Conservation (phyloP, 1,284 basidiomycete genomes). For the Mycena sp. region DNA sequence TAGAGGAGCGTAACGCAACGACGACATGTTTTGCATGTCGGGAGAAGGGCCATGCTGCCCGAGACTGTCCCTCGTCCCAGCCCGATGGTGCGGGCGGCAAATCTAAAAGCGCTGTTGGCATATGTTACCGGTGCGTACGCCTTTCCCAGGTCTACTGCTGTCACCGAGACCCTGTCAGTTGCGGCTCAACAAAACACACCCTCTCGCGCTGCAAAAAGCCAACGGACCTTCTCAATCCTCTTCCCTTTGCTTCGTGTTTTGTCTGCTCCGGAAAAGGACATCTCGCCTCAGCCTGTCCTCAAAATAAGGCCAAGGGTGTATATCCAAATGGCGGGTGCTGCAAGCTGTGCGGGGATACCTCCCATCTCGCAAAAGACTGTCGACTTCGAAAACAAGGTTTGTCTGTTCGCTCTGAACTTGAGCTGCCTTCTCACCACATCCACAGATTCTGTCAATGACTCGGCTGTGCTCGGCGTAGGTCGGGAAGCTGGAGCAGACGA, state of each 20-base stretch:
- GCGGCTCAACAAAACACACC: slow-evolving; percentile 83
- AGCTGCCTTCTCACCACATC: slow-evolving; percentile 14
- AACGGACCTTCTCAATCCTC: slow-evolving; percentile 69
- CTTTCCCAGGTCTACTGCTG: not conserved
- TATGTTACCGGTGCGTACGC: slow-evolving; percentile 82
- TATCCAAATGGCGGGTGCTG: slow-evolving; percentile 94
- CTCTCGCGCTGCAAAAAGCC: slow-evolving; percentile 81
- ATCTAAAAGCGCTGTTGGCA: slow-evolving; percentile 59
- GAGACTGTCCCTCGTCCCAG: slow-evolving; percentile 76
- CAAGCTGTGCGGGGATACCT: slow-evolving; percentile 86
- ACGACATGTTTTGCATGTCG: slow-evolving; percentile 92
- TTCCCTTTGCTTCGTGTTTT: slow-evolving; percentile 93
- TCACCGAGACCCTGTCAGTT: slow-evolving; percentile 56
- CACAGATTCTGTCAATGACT: slow-evolving; percentile 39
- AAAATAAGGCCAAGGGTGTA: slow-evolving; percentile 84
- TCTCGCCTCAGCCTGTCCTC: slow-evolving; percentile 82
- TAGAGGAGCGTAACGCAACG: slow-evolving; percentile 62
- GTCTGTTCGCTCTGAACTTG: slow-evolving; percentile 23
- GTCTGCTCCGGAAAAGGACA: slow-evolving; percentile 88
- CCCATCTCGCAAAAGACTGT: slow-evolving; percentile 90
- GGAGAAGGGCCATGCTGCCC: slow-evolving; percentile 85
- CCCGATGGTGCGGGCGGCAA: slow-evolving; percentile 39
- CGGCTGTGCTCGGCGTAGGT: slow-evolving; percentile 61
- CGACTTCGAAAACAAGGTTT: slow-evolving; percentile 67
- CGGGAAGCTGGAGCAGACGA: slow-evolving; percentile 83